Evolutionary conservation across 2,329 filamentous ascomycete species (phyloP).

Genomic region (Monilinia aucupariae): DNA sequence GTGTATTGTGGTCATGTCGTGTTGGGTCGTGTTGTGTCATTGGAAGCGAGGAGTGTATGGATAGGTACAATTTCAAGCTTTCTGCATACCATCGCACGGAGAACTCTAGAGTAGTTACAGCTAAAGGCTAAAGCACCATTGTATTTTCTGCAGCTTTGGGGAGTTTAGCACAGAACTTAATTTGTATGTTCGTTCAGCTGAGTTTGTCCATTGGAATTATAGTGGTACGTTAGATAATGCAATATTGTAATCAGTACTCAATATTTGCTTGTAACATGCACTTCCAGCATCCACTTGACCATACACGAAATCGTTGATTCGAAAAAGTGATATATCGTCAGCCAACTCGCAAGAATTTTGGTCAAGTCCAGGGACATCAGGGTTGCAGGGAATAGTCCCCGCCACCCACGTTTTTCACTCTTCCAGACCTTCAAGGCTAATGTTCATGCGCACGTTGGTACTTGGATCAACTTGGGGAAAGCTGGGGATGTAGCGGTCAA

Average conservation of each 20-base stretch:
- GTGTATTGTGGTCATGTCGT: no score
- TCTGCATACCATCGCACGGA: neutral
- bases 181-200: neutral
- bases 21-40: neutral
- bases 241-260: neutral
- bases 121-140: no score
- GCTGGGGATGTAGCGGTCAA: slow-evolving; percentile 15
- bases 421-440: neutral
- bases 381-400: neutral
- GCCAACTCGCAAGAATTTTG: neutral
- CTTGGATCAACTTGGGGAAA: neutral
- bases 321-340: neutral
- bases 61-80: neutral
- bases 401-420: slow-evolving; percentile 9
- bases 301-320: neutral
- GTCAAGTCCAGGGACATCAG: neutral
- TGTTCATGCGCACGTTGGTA: neutral
- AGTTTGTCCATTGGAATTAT: neutral
- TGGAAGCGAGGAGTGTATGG: neutral
- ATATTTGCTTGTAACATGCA: neutral
- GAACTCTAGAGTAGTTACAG: slow-evolving; percentile 1
- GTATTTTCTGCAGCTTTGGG: neutral
- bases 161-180: neutral
- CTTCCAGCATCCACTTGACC: no score
- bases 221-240: neutral